Percentiles rank a stretch among this genome's conserved stretches.
Conservation (phyloP, 768 basidiomycete species). For the Rhodotorula graminis region DNA sequence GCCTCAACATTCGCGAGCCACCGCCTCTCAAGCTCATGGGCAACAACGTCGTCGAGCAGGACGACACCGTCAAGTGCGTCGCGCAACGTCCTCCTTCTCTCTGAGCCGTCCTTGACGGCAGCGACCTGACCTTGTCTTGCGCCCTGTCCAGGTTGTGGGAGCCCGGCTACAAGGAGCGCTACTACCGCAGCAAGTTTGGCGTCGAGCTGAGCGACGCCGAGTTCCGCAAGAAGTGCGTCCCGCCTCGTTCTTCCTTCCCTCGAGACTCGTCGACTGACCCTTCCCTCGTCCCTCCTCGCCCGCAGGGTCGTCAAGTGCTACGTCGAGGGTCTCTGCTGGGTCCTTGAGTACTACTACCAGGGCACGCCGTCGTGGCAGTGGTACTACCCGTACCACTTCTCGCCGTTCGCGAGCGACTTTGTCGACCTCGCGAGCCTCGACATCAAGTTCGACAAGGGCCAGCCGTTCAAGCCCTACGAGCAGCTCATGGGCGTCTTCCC, state of each 20-base stretch:
- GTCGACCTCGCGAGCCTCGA: slow-evolving; percentile 67
- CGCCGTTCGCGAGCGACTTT: slow-evolving; percentile 95
- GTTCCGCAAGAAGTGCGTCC: slow-evolving; percentile 66
- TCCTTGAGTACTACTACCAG: slow-evolving; percentile 95
- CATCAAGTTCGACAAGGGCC: slow-evolving; percentile 66
- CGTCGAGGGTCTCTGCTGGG: slow-evolving; percentile 92
- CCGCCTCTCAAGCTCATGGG: slow-evolving; percentile 63
- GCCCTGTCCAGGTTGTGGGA: slow-evolving; percentile 76
- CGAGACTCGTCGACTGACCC: background rate
- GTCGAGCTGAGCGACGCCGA: slow-evolving; percentile 64
- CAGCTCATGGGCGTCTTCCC: slow-evolving; percentile 99
- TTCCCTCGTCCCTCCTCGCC: too few relatives aligned
- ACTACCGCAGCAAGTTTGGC: slow-evolving; percentile 89
- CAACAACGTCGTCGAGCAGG: slow-evolving; percentile 91
- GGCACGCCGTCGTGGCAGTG: slow-evolving; percentile 73
- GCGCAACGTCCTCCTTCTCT: background rate
- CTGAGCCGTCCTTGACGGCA: too few relatives aligned
- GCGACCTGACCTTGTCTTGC: background rate
- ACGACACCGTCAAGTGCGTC: slow-evolving; percentile 81
- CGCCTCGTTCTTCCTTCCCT: background rate
- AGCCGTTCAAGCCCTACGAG: slow-evolving; percentile 94
- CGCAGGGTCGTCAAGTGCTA: slow-evolving; percentile 73
- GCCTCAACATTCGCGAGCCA: slow-evolving; percentile 47
- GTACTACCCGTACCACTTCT: slow-evolving; percentile 98
- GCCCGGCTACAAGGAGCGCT: slow-evolving; percentile 89